Base-by-base conservation (phyloP, 2,329 filamentous ascomycete species). In the Tympanopsis confertula region DNA sequence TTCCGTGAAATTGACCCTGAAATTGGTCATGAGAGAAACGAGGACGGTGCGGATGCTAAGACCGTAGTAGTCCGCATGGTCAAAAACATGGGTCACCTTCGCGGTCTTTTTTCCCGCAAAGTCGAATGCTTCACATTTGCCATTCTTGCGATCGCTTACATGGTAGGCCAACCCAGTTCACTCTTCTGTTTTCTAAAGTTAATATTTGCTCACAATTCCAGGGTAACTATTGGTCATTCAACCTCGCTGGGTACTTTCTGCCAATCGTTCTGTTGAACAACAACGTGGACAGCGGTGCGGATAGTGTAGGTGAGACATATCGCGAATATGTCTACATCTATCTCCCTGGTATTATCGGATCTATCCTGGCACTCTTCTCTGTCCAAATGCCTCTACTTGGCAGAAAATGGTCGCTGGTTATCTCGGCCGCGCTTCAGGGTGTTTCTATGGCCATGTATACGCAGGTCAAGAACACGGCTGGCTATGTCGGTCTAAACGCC, bases 241-340 rank as follows among this genome's bases (percentile, higher is more conserved):
- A 30, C 38, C 43, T 44, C 15, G 35, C 45, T 59, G 65, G 66
- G 5, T 54, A 57, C 30, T 71, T 50, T 42, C 42, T 59, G 3
- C 56, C 56, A 3, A 52, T 45, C 3, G 53, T 58, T 38, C 47
- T 59, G 2, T 41, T 45, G 4, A 37, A 37, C 2, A 57, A 57
- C 29, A 54, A 56, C 38, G 41, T 38, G 7, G 38, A 43, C 12
- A 12, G 33, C 14, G 45, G 43, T 29, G 41, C 45, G 14, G 47
- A 46, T 18, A 40, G 49, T 5, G 33, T 51, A n/a, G 44, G 43
- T 4, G 41, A 51, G 28, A 56, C 54, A 5, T 59, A 58, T 40
- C 51, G 50, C 19, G 44, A 54, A 30, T 58, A 56, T 38, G 39
- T 58, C 12, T 54, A 54, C 41, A 58, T 59, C 39, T 58, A 57